Evolutionary conservation across 164 flowering plant genomes (phyloP), one percentile per base, ranked within the genome.

Genomic region (Cinnamomum micranthum): DNA sequence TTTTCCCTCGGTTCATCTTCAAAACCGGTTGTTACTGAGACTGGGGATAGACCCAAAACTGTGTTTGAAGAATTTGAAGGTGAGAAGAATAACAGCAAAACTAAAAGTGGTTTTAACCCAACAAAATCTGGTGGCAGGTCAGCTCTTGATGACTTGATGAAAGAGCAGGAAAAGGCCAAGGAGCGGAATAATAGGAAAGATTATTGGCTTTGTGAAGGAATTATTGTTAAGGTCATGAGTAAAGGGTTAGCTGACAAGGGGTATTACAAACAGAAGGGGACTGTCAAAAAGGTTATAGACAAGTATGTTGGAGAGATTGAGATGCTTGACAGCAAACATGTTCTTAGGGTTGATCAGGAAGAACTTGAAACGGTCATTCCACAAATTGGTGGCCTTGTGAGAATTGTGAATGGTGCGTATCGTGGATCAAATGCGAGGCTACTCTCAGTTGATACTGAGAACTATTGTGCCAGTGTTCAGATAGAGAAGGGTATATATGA

Each of bases 301-400:
- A 89, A 85, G 79, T 92, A 91, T 81, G 92, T 87, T 64, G 98
- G 93, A 63, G 97, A 94, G 74, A 88, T 94, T 77, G 90, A 90
- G 76, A 89, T 92, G 93, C 81, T 92, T 65, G 91, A 91, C 27
- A 88, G 71, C 73, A 91, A 88, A 79, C 95, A 92, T 80, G 84
- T 90, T 13, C 79, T 94, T 70, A 88, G 95, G 67, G 87, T 91
- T 73, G 98, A 94, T 84, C 97, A 92, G 74, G 90, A 85, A 41
- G 98, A 94, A 86, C 87, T 94, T 5, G 95, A 94, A 82, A 94
- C 98, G 0, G 98, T 94, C 76, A 85, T 94, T 80, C 98, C 95
- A 0, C 95, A 92, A 50, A 90, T 92, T 62, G 98, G 95, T 12
- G 89, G 94, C 19, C 80, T 87, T 58, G 91, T 94, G 59, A 88